Percentiles rank a stretch among this genome's conserved stretches.
Evolutionary conservation across 257 asterid species (phyloP).

Genomic region (Capsicum chinense): DNA sequence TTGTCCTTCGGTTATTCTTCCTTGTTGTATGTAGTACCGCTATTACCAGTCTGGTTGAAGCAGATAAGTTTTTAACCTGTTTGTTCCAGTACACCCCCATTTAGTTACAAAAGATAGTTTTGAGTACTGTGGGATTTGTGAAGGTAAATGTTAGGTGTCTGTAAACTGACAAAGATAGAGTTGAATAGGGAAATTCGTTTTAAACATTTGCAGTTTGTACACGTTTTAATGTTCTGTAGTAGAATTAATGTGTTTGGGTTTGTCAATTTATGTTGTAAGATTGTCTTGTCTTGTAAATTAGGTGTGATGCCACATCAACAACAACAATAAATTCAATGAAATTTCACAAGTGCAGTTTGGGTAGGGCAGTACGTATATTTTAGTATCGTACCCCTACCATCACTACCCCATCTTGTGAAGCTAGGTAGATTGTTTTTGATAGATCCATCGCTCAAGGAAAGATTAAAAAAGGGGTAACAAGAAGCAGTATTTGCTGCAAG

Average conservation of each 20-base stretch:
- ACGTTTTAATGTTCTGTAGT: not conserved
- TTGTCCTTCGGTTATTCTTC: slow-evolving; percentile 12
- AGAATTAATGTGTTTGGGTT: slow-evolving; percentile 15
- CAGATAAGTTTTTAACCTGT: slow-evolving; percentile 25
- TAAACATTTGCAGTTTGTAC: not conserved
- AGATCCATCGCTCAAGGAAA: not conserved
- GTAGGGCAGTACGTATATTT: not conserved
- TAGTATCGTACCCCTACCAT: not conserved
- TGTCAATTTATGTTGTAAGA: not conserved
- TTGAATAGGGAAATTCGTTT: slow-evolving; percentile 16
- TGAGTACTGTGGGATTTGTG: slow-evolving; percentile 25
- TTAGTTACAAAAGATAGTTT: slow-evolving; percentile 17
- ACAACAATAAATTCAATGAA: not conserved
- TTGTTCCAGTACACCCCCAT: slow-evolving; percentile 24
- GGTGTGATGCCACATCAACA: not conserved
- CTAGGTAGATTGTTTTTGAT: not conserved
- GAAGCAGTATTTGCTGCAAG: not conserved
- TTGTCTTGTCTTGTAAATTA: not conserved
- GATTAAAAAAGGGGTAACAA: not conserved
- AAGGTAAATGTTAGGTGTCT: slow-evolving; percentile 10
- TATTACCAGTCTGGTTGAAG: slow-evolving; percentile 24
- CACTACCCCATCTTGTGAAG: not conserved
- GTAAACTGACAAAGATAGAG: slow-evolving; percentile 25
- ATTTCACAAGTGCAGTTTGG: not conserved
- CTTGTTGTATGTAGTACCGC: slow-evolving; percentile 11